Evolutionary conservation across 1,284 basidiomycete genomes (phyloP), one percentile per base, ranked within the genome.

Genomic region (Irpex sp.): DNA sequence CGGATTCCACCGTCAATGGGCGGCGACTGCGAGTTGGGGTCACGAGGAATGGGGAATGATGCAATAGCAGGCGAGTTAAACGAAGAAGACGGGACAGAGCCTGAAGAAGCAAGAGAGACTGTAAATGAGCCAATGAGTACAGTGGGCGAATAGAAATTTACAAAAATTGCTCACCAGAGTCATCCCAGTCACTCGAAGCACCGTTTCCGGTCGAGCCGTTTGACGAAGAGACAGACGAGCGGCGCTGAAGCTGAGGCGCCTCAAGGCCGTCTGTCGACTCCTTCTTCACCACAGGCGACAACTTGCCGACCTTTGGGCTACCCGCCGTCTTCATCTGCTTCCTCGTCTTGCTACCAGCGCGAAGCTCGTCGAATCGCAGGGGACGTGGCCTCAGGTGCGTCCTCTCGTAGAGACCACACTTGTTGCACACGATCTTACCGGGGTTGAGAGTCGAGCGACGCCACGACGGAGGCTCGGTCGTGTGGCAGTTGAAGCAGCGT

Each of bases 341-440:
- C 64, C 90, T 81, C n/a, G 87, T 83, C 76, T 92, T 93, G 75
- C 88, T 89, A 8, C 90, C 90, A 0, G 90, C 87, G 3, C 91
- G 85, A 46, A 93, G 82, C 75, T 93, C 91, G 75, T 93, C 91
- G 68, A 93, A 93, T 60, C 91, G 87, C 26, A 92, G 80, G 11
- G 92, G 92, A 13, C 92, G 82, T 5, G 91, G 85, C 35, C 92
- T 84, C 64, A 93, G 74, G 68, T 93, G 91, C 11, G 92, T 93
- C 70, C 91, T 89, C 76, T 93, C 91, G 73, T 93, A 93, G 47
- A 93, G 80, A 17, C 91, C 91, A 68, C 91, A 93, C 79, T 93
- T 93, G 83, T 93, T 93, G 82, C 91, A 93, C 60, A 93, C 92
- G 71, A 93, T 93, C 77, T 93, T 93, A 67, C 91, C 92, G 1